Base-by-base conservation (phyloP, 371 early-diverging fungal species). In the Cokeromyces recurvatus region DNA sequence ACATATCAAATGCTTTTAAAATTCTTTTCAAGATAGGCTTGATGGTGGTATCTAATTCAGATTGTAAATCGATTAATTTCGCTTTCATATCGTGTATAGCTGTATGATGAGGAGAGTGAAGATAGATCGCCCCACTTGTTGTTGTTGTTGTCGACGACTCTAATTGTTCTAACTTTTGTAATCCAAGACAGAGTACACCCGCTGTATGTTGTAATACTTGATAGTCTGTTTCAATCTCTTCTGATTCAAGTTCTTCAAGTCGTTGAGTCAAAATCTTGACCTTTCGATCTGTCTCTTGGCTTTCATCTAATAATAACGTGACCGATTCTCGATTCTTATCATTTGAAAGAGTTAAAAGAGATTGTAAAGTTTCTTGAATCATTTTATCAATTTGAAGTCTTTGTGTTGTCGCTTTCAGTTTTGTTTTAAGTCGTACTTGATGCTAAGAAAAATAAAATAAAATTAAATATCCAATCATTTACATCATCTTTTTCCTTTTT, bases 191-290 rank as follows among this genome's bases (percentile, higher is more conserved):
- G n/a, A 91, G 53, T 3, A 82, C 77, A 11, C 79, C 85, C 0
- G 84, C 83, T 10, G 82, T 80, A 48, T 91, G 91, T 45, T 85
- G 80, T 19, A 89, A 49, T 16, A 89, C 71, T 14, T 65, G 69
- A 12, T 82, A 67, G 41, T 87, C 86, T 4, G 79, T 64, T n/a
- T 84, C 78, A 14, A 83, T 66, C 17, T 83, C 76, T 27, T 79
- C 65, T 27, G 75, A 70, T 5, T 78, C 70, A 23, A 80, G 46
- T 27, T 78, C 76, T 70, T 81, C 82, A 11, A 88, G 56, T 23
- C 84, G 82, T n/a, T 75, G 69, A 2, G 84, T 73, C 9, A 90
- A 75, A 22, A 79, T 77, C 40, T 85, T 83, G 38, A 86, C 81
- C 54, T 83, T 84, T 8, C 68, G 64, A 29, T 82, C 80, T 10